Evolutionary conservation across 1,284 basidiomycete species (phyloP), one percentile per base, ranked within the genome.

Genomic region (Rhodofomes roseus): DNA sequence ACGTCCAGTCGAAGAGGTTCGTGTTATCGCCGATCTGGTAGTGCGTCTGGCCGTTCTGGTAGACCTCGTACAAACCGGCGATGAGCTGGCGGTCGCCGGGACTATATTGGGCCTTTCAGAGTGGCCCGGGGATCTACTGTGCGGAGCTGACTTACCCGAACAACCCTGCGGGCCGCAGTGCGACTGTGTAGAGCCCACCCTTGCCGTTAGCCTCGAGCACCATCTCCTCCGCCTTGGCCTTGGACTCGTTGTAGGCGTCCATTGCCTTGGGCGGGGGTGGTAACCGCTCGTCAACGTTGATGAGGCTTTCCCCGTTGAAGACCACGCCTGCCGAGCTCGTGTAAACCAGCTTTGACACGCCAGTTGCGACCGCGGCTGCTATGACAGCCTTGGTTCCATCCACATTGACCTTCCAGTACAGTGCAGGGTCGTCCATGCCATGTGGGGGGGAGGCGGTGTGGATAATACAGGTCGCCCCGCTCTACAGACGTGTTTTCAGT

Each of bases 1-100:
- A 98, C 1, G 96, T 98, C 88, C 93, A 98, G 76, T 99, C 97
- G 68, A 95, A 96, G 11, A 98, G 77, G 74, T 99, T 99, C 62
- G 81, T 85, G 77, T 98, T 98, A 75, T 90, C 81, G 51, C 97
- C 97, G 62, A 99, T 89, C 76, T 98, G 96, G 80, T 94, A 93
- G 65, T 93, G 87, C 2, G 95, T 95, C 74, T 96, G 92, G 23
- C 86, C 85, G 57, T 85, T 84, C 68, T 91, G 83, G 72, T 95
- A 90, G 7, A 92, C 94, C 62, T 90, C 79, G 74, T 90, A 88
- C 51, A 97, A 80, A 18, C 93, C 93, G 2, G 83, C 79, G 73
- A 97, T 87, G 61, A 89, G 84, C 74, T 98, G 95, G 36, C 94
- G 84, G 71, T 99, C 97, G 4, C 96, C 95, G 8, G 95, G 94